Evolutionary conservation across 2,329 filamentous ascomycete species (phyloP).

Genomic region (Beauveria sp.): DNA sequence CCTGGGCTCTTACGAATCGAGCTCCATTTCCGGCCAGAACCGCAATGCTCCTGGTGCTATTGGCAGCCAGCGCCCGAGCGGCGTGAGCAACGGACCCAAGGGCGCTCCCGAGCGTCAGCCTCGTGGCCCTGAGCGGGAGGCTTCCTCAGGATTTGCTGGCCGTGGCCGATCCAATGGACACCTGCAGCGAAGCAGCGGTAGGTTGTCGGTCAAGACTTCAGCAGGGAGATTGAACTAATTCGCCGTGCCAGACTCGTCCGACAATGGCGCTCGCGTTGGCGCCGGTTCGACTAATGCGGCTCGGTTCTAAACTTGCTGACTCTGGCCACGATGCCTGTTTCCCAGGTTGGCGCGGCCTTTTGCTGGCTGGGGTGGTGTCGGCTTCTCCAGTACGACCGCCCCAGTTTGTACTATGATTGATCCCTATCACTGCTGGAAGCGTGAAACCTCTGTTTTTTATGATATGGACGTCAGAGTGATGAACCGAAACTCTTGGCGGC

Average conservation of each 20-base stretch:
- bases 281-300: constrained; percentile 25
- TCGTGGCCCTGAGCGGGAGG: constrained; percentile 57
- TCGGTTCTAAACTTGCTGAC: neutral
- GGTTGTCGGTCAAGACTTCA: constrained; percentile 21
- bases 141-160: constrained; percentile 41
- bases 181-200: constrained; percentile 54
- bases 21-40: constrained; percentile 25
- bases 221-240: neutral
- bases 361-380: constrained; percentile 14
- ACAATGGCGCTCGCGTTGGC: constrained; percentile 32
- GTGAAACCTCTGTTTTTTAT: constrained; percentile 4
- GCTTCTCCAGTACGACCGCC: neutral
- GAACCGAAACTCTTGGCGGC: constrained; percentile 10
- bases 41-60: constrained; percentile 53
- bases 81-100: constrained; percentile 31
- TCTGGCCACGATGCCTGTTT: neutral
- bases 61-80: constrained; percentile 54
- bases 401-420: constrained; percentile 8
- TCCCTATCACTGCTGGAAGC: neutral
- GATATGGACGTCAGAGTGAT: constrained; percentile 2
- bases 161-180: constrained; percentile 53
- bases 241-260: constrained; percentile 31
- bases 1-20: constrained; percentile 43
- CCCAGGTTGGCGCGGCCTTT: constrained; percentile 7
- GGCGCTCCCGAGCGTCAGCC: constrained; percentile 54